Percentiles rank a stretch among this genome's conserved stretches.
phyloP scores from a whole-genome alignment of 345 rosid species.

The Heritiera littoralis region DNA sequence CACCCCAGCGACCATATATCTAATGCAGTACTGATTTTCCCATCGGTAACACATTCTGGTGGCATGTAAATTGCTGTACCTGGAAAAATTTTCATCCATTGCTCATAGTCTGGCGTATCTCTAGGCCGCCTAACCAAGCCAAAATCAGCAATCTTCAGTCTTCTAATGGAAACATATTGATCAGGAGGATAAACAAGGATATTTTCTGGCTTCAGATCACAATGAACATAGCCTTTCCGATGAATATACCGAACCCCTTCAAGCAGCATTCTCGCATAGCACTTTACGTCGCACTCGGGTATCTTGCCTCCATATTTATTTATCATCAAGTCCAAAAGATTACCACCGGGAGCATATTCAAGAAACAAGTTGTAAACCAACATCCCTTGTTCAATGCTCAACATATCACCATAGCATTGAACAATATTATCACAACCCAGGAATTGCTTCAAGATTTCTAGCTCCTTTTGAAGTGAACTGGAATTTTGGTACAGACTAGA shows the following conservation, averaged over 20 bases:
- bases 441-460: not conserved
- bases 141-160: not conserved
- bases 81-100: not conserved
- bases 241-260: not conserved
- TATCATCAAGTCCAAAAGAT: not conserved
- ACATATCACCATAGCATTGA: not conserved
- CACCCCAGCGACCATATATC: constrained; percentile 10
- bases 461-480: not conserved
- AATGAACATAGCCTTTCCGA: not conserved
- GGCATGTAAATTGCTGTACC: not conserved
- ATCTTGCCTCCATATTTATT: not conserved
- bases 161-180: too few relatives aligned
- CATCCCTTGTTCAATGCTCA: not conserved
- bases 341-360: not conserved
- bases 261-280: not conserved
- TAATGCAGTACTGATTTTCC: not conserved
- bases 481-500: not conserved
- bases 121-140: too few relatives aligned
- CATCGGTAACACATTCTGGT: not conserved
- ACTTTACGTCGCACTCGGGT: not conserved
- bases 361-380: not conserved
- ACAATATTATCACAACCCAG: not conserved
- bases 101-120: too few relatives aligned
- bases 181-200: not conserved
- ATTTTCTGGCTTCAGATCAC: not conserved